Evolutionary conservation across 768 basidiomycete genomes (phyloP), one percentile per base, ranked within the genome.

Genomic region (Rubroboletus pulcherrimus): DNA sequence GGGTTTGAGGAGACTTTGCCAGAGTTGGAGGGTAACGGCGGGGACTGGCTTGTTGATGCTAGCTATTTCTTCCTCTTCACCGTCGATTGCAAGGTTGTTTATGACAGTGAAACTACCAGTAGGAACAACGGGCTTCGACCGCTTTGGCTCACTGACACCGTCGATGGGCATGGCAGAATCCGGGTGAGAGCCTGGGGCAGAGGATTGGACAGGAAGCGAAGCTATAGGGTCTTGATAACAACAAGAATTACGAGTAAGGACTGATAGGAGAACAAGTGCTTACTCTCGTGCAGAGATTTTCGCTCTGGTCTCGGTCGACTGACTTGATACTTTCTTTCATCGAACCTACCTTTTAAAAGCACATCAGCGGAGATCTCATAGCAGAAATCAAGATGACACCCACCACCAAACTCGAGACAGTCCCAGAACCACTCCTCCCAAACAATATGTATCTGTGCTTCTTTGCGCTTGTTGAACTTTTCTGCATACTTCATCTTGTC

Each of bases 361-460:
- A 15, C 14, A 44, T 52, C 29, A 33, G 34, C 7, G 21, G 15
- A 42, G n/a, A 24, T 35, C 26, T 31, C 42, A 6, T 5, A 8
- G 24, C 34, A 31, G 34, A 49, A 42, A 52, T 45, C n/a, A 47
- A 49, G 31, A 50, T 17, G 37, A 26, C 17, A 14, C 67, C 69
- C 58, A 76, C 88, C 91, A 55, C 84, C 84, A 65, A 83, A 91
- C 40, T 86, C 83, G 3, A 95, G 63, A 29, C 82, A 95, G 64
- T 97, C 94, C 92, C 92, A 95, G 54, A 97, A 89, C 95, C 95
- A 98, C 58, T 96, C 93, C 65, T 95, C 93, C 89, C 94, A 96
- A 1, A 97, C 83, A 3, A 95, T 74, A 48, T 81, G 77, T 33
- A 93, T 93, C 42, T 81, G 77, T 6, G 86, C 87, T 68, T 91